phyloP scores from a whole-genome alignment of 2,329 filamentous ascomycete genomes.

The Monosporascus sp. region DNA sequence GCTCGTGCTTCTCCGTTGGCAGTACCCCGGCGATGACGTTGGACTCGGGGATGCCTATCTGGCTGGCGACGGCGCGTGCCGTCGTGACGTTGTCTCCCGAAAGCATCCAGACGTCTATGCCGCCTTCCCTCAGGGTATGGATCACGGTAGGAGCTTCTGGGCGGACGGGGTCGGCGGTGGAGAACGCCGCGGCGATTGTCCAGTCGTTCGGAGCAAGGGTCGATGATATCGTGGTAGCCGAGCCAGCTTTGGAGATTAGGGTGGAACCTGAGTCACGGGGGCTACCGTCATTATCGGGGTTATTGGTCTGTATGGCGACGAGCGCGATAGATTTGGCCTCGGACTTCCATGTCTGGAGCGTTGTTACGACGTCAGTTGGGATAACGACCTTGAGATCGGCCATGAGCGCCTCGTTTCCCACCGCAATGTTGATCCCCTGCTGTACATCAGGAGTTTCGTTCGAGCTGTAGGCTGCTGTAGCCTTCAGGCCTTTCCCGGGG shows the following conservation, averaged over 20 bases:
- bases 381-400: constrained; percentile 38
- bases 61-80: constrained; percentile 69
- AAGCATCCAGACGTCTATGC: constrained; percentile 82
- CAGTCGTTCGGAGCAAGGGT: constrained; percentile 26
- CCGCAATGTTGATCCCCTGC: constrained; percentile 46
- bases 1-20: constrained; percentile 73
- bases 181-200: constrained; percentile 59
- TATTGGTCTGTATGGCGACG: constrained; percentile 38
- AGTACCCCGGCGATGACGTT: constrained; percentile 86
- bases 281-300: not conserved
- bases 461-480: constrained; percentile 32
- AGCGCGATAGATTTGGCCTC: constrained; percentile 61
- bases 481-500: constrained; percentile 66
- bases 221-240: not conserved
- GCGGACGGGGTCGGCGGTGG: constrained; percentile 76
- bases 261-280: no score
- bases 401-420: constrained; percentile 72
- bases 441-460: not conserved
- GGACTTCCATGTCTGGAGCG: constrained; percentile 51
- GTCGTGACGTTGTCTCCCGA: constrained; percentile 89
- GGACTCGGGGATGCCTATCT: constrained; percentile 64
- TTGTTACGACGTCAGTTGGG: constrained; percentile 24
- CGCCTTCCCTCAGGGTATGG: constrained; percentile 54
- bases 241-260: no score
- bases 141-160: constrained; percentile 65